Evolutionary conservation across 768 basidiomycete genomes (phyloP).

Genomic region (Lactarius hengduanensis): DNA sequence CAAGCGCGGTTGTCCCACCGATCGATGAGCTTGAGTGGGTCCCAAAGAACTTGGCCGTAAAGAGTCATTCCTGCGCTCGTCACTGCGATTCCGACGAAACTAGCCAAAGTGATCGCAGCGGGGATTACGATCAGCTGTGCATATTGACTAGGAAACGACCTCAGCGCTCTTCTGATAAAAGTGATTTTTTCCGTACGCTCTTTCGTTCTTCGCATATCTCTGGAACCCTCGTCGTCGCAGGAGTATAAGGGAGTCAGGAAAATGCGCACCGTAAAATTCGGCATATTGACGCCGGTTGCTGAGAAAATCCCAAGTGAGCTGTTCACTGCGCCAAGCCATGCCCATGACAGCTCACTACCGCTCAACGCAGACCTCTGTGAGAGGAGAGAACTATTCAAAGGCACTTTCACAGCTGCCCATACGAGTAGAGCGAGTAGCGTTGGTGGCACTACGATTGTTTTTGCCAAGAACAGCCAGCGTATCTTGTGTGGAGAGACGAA

Average conservation of each 20-base stretch:
- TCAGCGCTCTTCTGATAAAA: neutral
- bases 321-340: conserved; percentile 75
- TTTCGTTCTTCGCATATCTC: conserved; percentile 71
- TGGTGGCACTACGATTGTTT: conserved; percentile 47
- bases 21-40: conserved; percentile 73
- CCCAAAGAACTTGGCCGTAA: conserved; percentile 63
- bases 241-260: neutral
- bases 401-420: conserved; percentile 57
- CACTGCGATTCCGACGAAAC: conserved; percentile 79
- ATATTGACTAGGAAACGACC: conserved; percentile 51
- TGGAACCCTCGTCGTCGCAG: conserved; percentile 29
- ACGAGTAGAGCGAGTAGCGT: conserved; percentile 37
- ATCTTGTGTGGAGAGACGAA: conserved; percentile 75
- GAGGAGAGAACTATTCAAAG: conserved; percentile 57
- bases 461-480: conserved; percentile 69
- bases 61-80: conserved; percentile 54
- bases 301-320: conserved; percentile 73
- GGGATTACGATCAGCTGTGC: conserved; percentile 77
- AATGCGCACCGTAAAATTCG: conserved; percentile 67
- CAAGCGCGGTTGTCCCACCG: conserved; percentile 83
- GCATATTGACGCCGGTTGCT: conserved; percentile 74
- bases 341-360: conserved; percentile 63
- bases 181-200: conserved; percentile 45
- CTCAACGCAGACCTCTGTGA: conserved; percentile 47
- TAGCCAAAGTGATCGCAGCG: conserved; percentile 68